Evolutionary conservation across 1,284 basidiomycete species (phyloP), one percentile per base, ranked within the genome.

Genomic region (Ustilago hordei): DNA sequence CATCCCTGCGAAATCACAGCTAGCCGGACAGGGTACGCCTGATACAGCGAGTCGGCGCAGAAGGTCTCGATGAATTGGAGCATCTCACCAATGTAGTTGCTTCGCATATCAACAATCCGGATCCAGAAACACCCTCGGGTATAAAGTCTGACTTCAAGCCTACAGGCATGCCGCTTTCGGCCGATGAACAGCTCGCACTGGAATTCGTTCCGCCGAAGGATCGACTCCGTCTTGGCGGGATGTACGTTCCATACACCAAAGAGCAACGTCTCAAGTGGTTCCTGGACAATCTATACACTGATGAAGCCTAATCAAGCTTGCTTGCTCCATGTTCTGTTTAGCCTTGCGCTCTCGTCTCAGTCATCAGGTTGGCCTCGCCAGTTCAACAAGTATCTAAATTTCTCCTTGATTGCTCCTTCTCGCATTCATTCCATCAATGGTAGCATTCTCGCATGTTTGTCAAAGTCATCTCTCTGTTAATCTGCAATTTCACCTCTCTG

Each of bases 1-100:
- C 66, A 76, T 9, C 80, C 81, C 0, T 71, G 73, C 55, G 81
- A 81, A 47, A 78, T 80, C 61, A 66, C 75, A 4, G 78, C 80
- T 4, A 72, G 70, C 36, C 74, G n/a, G 50, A 53, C 50, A 13
- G 8, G 15, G 31, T 32, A 4, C 23, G 48, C 13, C 34, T 70
- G 23, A 28, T n/a, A 11, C 45, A 15, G 28, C 57, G 53, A 8
- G 12, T 69, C 5, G 67, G 45, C 35, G 31, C 41, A 41, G 34
- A 60, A 5, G 47, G 9, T 13, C 11, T 48, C 8, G 23, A 32
- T 13, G 28, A 50, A 7, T 4, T 50, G 4, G 48, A 50, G 48
- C 13, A 13, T 48, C 23, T 7, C 23, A 28, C 8, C 45, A 19
- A 48, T 19, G 23, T 23, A 23, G 23, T 23, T 23, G 45, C 45